Evolutionary conservation across 345 rosid genomes (phyloP).

Genomic region (Aquilaria sinensis): DNA sequence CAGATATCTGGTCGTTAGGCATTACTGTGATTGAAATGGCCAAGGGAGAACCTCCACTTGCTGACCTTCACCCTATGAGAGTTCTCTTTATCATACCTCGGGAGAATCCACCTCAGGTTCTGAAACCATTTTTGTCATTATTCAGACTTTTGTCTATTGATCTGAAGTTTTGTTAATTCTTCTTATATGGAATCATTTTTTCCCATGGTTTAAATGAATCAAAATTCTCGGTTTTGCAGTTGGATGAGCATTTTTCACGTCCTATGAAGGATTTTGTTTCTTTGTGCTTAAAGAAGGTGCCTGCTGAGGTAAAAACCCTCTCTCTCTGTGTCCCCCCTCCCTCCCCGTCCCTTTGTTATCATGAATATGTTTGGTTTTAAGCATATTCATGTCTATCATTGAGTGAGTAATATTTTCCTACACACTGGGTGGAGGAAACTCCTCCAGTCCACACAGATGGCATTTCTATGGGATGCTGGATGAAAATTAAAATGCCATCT

Average conservation of each 20-base stretch:
- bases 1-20: slow-evolving; percentile 98
- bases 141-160: slow-evolving; percentile 14
- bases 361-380: too few species aligned
- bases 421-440: too few species aligned
- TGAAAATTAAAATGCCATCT: too few species aligned
- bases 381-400: too few species aligned
- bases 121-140: slow-evolving; percentile 17
- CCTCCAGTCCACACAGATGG: too few species aligned
- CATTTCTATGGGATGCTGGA: too few species aligned
- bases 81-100: slow-evolving; percentile 99
- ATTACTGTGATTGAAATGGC: slow-evolving; percentile 99
- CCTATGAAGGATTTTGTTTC: slow-evolving; percentile 96
- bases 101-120: slow-evolving; percentile 99
- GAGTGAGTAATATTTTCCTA: too few species aligned
- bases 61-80: slow-evolving; percentile 99
- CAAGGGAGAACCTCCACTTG: slow-evolving; percentile 99
- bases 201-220: slow-evolving; percentile 17
- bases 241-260: slow-evolving; percentile 99
- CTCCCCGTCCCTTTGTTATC: background rate
- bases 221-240: slow-evolving; percentile 44
- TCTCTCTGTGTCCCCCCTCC: background rate
- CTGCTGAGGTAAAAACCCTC: slow-evolving; percentile 71
- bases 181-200: slow-evolving; percentile 15
- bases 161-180: slow-evolving; percentile 5
- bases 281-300: slow-evolving; percentile 81